A percentile compares a stretch with the other conserved stretches of the same genome.
Evolutionary conservation across 83 land plant genomes (phyloP).

Genomic region (Thuja plicata): DNA sequence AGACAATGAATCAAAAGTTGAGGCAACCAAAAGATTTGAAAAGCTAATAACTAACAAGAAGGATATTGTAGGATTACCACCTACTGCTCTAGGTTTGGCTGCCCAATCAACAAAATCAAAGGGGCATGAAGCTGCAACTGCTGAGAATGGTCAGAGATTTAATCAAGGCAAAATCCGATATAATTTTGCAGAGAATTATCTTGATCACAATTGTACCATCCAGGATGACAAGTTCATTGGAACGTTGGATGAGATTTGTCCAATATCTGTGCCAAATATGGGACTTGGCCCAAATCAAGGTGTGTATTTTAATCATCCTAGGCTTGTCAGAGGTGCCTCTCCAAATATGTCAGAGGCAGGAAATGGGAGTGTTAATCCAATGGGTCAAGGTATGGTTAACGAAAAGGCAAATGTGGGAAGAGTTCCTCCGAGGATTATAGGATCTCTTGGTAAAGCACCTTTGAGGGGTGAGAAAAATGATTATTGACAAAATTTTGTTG

Average conservation of each 20-base stretch:
- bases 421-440: slow-evolving; percentile 62
- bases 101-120: slow-evolving; percentile 72
- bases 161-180: too few relatives aligned
- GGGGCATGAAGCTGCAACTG: slow-evolving; percentile 90
- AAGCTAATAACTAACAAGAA: slow-evolving; percentile 61
- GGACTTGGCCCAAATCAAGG: slow-evolving; percentile 62
- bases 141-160: slow-evolving; percentile 91
- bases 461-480: slow-evolving; percentile 99
- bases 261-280: slow-evolving; percentile 74
- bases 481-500: slow-evolving; percentile 98
- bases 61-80: slow-evolving; percentile 71
- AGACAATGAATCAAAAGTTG: too few relatives aligned
- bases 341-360: slow-evolving; percentile 58
- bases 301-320: slow-evolving; percentile 73
- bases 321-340: slow-evolving; percentile 65
- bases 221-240: too few relatives aligned
- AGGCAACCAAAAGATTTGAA: slow-evolving; percentile 70
- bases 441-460: slow-evolving; percentile 86
- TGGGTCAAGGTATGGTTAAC: slow-evolving; percentile 62
- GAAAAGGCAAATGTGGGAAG: slow-evolving; percentile 62
- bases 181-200: too few relatives aligned
- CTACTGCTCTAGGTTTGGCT: slow-evolving; percentile 67
- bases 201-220: too few relatives aligned
- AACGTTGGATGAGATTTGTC: too few relatives aligned
- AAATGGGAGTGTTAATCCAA: slow-evolving; percentile 33